A percentile compares a stretch with the other conserved stretches of the same genome.
These are phyloP conservation scores for Zangia roseola DNA, from an alignment of 768 basidiomycete genomes.

Conservation along the genomic window DNA sequence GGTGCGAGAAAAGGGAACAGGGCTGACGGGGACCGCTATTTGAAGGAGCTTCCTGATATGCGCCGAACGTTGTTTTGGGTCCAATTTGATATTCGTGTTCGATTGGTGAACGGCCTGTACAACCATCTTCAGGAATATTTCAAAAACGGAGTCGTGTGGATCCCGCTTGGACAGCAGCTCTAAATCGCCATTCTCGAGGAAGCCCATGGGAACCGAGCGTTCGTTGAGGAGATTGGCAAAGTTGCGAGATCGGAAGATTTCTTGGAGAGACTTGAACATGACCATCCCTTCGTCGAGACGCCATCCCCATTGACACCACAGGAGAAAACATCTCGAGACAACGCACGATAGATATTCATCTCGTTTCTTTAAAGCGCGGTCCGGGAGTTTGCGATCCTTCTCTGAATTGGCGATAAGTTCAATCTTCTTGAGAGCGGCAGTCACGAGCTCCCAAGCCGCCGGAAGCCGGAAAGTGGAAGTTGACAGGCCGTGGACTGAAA, in stretches of 20 bases:
- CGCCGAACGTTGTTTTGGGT: conserved; percentile 37
- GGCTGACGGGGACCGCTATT: conserved; percentile 67
- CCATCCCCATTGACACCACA: conserved; percentile 83
- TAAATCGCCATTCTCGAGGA: conserved; percentile 58
- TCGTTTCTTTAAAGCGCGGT: conserved; percentile 45
- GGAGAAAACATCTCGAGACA: conserved; percentile 67
- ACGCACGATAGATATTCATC: conserved; percentile 73
- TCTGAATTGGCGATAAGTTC: conserved; percentile 49
- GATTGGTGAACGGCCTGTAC: conserved; percentile 50
- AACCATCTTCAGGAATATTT: conserved; percentile 79
- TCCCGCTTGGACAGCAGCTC: conserved; percentile 50
- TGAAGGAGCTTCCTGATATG: conserved; percentile 68
- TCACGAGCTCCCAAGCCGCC: conserved; percentile 66
- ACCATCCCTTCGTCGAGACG: conserved; percentile 50
- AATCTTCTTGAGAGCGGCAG: conserved; percentile 56
- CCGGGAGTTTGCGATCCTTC: conserved; percentile 39
- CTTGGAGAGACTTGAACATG: conserved; percentile 62
- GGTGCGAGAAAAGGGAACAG: conserved; percentile 60
- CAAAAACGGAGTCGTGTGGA: conserved; percentile 66
- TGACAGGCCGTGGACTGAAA: conserved; percentile 55
- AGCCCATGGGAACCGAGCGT: conserved; percentile 65
- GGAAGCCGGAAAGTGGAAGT: conserved; percentile 41
- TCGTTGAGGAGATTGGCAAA: conserved; percentile 70
- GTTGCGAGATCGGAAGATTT: conserved; percentile 74
- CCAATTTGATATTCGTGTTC: conserved; percentile 33